Conservation (phyloP, 2,329 filamentous ascomycete species). For the Colletotrichum orbiculare region DNA sequence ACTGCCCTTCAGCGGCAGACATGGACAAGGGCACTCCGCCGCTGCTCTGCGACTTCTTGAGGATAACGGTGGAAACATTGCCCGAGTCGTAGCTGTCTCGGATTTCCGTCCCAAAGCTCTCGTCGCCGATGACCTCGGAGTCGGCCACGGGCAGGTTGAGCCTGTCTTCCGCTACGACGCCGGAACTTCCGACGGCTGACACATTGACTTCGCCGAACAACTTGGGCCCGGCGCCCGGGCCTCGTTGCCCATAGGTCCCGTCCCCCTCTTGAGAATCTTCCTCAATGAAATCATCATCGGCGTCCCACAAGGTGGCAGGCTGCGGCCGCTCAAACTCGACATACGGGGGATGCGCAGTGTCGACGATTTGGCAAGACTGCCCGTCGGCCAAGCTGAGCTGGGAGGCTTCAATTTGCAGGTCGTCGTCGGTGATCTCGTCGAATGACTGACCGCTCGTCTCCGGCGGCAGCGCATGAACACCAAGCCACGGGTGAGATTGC, state of each 20-base stretch:
- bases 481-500: conserved; percentile 80
- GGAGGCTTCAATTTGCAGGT: conserved; percentile 68
- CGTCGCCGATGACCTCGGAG: conserved; percentile 41
- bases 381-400: conserved; percentile 71
- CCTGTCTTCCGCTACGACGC: conserved; percentile 58
- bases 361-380: conserved; percentile 37
- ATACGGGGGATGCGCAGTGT: conserved; percentile 40
- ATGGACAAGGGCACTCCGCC: conserved; percentile 40
- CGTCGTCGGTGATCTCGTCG: conserved; percentile 70
- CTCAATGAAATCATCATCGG: conserved; percentile 55
- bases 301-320: conserved; percentile 45
- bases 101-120: conserved; percentile 55
- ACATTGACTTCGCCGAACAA: conserved; percentile 67
- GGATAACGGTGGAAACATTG: conserved; percentile 40
- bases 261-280: conserved; percentile 87
- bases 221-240: conserved; percentile 47
- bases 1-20: conserved; percentile 49
- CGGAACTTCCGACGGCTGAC: conserved; percentile 65
- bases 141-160: conserved; percentile 59
- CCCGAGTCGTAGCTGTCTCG: conserved; percentile 61
- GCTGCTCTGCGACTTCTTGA: conserved; percentile 20
- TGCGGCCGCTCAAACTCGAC: conserved; percentile 19
- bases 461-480: conserved; percentile 41
- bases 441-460: conserved; percentile 59
- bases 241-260: conserved; percentile 69